These are phyloP conservation scores for Claviceps sp. DNA, from an alignment of 2,329 filamentous ascomycete species.

Conservation along the genomic window DNA sequence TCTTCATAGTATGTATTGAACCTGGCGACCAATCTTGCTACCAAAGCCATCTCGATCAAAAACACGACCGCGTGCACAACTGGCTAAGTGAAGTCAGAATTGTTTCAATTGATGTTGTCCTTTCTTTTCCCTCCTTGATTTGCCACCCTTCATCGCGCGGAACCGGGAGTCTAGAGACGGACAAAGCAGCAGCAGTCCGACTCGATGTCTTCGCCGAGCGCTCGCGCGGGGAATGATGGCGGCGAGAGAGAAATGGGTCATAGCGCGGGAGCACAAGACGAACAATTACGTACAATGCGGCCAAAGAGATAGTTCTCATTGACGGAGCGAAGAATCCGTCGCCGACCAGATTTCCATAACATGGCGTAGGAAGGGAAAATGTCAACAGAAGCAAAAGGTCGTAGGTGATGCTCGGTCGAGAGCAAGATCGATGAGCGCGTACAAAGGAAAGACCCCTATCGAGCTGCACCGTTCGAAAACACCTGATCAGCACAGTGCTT, in stretches of 20 bases:
- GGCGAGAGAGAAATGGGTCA: background rate
- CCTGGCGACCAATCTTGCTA: constrained; percentile 67
- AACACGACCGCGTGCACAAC: constrained; percentile 75
- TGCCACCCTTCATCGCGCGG: background rate
- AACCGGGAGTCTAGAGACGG: background rate
- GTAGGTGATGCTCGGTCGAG: background rate
- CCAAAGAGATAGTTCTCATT: constrained; percentile 58
- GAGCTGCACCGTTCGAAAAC: background rate
- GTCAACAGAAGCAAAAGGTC: background rate
- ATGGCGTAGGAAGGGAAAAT: constrained; percentile 22
- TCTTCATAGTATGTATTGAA: constrained; percentile 93
- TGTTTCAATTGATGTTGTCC: background rate
- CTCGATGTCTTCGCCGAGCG: background rate
- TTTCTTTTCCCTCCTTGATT: background rate
- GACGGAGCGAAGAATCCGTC: constrained; percentile 49
- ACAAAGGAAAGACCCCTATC: background rate
- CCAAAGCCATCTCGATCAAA: constrained; percentile 75
- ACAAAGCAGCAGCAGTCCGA: background rate
- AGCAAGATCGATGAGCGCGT: background rate
- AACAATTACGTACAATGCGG: constrained; percentile 45
- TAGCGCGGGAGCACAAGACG: background rate
- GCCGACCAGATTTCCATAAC: constrained; percentile 44
- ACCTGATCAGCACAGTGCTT: background rate
- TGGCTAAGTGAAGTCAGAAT: constrained; percentile 42
- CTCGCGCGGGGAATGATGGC: background rate